phyloP scores from a whole-genome alignment of 805 yeast genomes.

The Zygotorulaspora sp. region DNA sequence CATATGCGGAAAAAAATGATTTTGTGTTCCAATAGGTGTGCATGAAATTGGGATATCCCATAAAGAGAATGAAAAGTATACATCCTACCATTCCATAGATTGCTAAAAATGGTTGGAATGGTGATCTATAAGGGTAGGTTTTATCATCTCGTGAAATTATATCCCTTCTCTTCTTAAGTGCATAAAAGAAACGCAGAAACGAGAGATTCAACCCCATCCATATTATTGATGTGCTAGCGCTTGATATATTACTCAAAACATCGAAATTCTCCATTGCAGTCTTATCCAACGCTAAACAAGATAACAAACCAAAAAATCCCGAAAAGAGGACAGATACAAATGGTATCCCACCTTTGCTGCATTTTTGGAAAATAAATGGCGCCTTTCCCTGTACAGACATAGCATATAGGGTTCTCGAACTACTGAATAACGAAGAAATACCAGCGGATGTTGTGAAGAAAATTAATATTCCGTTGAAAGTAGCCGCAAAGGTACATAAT shows the following conservation, averaged over 20 bases:
- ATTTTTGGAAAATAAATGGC: slow-evolving; percentile 54
- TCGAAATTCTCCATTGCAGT: slow-evolving; percentile 60
- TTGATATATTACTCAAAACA: slow-evolving; percentile 59
- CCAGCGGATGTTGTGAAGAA: slow-evolving; percentile 56
- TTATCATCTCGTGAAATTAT: slow-evolving; percentile 58
- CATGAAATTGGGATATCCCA: slow-evolving; percentile 62
- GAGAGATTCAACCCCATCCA: slow-evolving; percentile 73
- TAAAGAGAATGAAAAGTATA: slow-evolving; percentile 44
- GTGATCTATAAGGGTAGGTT: slow-evolving; percentile 64
- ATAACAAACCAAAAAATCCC: slow-evolving; percentile 54
- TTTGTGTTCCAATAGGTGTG: slow-evolving; percentile 55
- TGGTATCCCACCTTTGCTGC: slow-evolving; percentile 68
- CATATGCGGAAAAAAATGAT: slow-evolving; percentile 62
- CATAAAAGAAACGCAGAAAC: slow-evolving; percentile 59
- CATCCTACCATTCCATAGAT: slow-evolving; percentile 58
- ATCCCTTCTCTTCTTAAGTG: slow-evolving; percentile 57
- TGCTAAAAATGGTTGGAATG: slow-evolving; percentile 66
- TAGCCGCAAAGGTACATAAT: slow-evolving; percentile 46
- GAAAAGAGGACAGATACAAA: slow-evolving; percentile 63
- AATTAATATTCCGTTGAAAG: slow-evolving; percentile 49
- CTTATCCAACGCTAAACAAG: slow-evolving; percentile 55
- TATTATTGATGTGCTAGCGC: slow-evolving; percentile 71
- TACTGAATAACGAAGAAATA: slow-evolving; percentile 53
- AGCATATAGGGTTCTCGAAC: slow-evolving; percentile 55
- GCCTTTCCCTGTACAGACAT: slow-evolving; percentile 54